Base-by-base conservation (phyloP, 1,139 yeast species). In the Taphrina sp. region DNA sequence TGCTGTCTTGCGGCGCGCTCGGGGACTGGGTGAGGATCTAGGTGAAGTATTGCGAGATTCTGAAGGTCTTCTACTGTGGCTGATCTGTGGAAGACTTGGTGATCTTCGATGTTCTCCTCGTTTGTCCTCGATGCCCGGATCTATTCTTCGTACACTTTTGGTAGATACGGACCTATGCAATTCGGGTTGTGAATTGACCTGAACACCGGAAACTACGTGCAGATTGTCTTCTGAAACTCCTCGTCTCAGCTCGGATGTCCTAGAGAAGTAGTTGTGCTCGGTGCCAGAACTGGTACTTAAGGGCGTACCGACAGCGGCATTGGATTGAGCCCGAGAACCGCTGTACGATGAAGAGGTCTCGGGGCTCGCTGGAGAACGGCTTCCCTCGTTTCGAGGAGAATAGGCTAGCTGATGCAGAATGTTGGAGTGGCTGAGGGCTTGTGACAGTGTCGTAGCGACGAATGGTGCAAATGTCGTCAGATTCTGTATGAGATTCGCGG, bases 381-480 rank as follows among this genome's bases (percentile, higher is more conserved):
- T n/a, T 2, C 28, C 34, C 10, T 53, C 60, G 7, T 58, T 22
- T 20, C 37, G 49, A 22, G 56, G 56, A 3, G 49, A 36, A 35
- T 42, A 52, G 10, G 56, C 56, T 4, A 52, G 37, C 24, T 62
- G 62, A 44, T 59, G 59, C 28, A 53, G 44, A 14, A 69, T 59
- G 38, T 64, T 62, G 3, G 70, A 64, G 55, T 69, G 67, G 10
- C 68, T 66, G 8, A 65, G 60, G 1, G 71, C 68, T 28, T 66
- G 69, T 38, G 67, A 56, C 52, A 62, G 67, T 10, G 69, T 61
- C 3, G 67, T 62, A 3, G 71, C 70, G 31, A 69, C 61, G 51
- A 69, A 71, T 1, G 72, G 71, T 10, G 67, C 65, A 16, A 69
- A 60, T 19, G 63, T 57, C 29, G 60, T 56, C 14, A 69, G 57